Conservation (phyloP, 192 early-diverging fungal genomes). For the Mortierella alpina region DNA sequence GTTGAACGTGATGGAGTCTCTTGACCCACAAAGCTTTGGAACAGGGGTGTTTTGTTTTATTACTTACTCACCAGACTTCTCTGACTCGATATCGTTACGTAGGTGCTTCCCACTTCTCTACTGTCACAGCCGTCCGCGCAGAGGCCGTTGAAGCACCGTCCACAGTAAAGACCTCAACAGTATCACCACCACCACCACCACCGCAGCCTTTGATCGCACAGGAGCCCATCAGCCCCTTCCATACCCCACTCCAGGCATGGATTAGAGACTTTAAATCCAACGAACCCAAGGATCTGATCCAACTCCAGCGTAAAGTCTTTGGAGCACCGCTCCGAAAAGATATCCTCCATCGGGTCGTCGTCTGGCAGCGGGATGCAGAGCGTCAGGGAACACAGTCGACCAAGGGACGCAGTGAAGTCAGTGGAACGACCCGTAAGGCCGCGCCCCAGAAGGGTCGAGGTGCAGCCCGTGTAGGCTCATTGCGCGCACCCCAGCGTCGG, state of each 20-base stretch:
- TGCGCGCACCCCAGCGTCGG: constrained; percentile 86
- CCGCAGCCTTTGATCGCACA: background rate
- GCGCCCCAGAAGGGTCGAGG: constrained; percentile 95
- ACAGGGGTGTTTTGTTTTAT: background rate
- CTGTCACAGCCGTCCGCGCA: constrained; percentile 36
- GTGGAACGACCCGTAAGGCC: constrained; percentile 83
- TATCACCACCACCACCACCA: constrained; percentile 9
- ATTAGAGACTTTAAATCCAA: constrained; percentile 80
- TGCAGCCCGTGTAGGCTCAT: constrained; percentile 86
- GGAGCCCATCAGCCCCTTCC: constrained; percentile 35
- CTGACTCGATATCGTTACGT: background rate
- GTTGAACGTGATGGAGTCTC: background rate
- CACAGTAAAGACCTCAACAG: background rate
- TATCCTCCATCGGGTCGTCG: constrained; percentile 84
- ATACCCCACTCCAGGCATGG: constrained; percentile 75
- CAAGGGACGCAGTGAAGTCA: constrained; percentile 84
- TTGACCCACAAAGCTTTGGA: too few species aligned
- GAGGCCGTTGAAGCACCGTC: constrained; percentile 23
- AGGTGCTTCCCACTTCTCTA: constrained; percentile 32
- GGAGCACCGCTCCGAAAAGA: constrained; percentile 80
- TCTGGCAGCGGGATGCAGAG: constrained; percentile 85
- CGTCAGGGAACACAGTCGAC: constrained; percentile 88
- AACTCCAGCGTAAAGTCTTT: constrained; percentile 81
- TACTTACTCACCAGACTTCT: background rate
- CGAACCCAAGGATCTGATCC: constrained; percentile 75